These are phyloP conservation scores for Claviceps purpurea DNA, from an alignment of 2,329 filamentous ascomycete species.

Conservation along the genomic window DNA sequence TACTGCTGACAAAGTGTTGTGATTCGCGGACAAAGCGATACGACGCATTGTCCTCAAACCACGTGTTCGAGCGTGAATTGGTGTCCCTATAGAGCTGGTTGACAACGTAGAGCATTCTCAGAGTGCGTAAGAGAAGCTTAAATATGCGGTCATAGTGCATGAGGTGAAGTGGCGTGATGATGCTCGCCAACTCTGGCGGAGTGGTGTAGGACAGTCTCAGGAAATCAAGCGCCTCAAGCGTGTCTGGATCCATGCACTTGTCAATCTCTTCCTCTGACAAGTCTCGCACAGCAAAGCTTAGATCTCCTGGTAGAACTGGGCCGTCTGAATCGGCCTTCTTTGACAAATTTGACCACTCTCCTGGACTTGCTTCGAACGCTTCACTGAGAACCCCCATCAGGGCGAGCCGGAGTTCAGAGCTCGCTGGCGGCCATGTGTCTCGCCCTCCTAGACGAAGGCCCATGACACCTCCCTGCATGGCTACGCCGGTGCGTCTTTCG, in stretches of 20 bases:
- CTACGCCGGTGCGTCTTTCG: conserved; percentile 56
- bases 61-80: conserved; percentile 23
- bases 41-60: conserved; percentile 23
- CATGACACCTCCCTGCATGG: conserved; percentile 58
- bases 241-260: conserved; percentile 68
- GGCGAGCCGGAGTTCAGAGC: conserved; percentile 79
- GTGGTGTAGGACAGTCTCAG: conserved; percentile 74
- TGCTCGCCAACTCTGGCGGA: conserved; percentile 52
- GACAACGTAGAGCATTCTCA: conserved; percentile 67
- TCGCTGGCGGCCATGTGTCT: conserved; percentile 83
- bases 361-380: conserved; percentile 37
- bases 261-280: conserved; percentile 67
- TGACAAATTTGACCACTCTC: conserved; percentile 6
- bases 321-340: conserved; percentile 18
- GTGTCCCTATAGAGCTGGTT: conserved; percentile 50
- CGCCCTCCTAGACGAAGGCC: conserved; percentile 72
- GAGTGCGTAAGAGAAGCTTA: conserved; percentile 59
- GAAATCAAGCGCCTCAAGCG: conserved; percentile 85
- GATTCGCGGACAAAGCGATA: conserved; percentile 61
- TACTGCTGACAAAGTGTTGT: conserved; percentile 60
- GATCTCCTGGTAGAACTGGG: conserved; percentile 46
- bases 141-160: conserved; percentile 79
- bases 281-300: conserved; percentile 77
- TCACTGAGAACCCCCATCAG: conserved; percentile 77
- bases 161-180: conserved; percentile 60